Evolutionary conservation across 164 flowering plant genomes (phyloP), one percentile per base, ranked within the genome.

Genomic region (Paratinospora sagittata): DNA sequence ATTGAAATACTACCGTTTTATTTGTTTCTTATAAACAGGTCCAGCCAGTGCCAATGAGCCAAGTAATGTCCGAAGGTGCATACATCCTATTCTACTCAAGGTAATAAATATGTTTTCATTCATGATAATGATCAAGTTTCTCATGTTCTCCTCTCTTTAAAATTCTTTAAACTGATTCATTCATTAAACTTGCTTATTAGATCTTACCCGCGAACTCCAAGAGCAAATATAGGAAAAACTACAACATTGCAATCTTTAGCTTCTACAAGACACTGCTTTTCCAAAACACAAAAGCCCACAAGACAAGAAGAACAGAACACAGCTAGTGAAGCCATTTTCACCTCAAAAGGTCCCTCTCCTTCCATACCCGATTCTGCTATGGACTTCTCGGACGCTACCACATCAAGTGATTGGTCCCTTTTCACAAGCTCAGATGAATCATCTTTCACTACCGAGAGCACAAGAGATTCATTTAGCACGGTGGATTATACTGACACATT

Each of bases 1-100:
- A 13, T 71, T 65, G 34, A 8, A 6, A 19, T 21, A 36, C 64
- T 26, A n/a, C n/a, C n/a, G n/a, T 45, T 41, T 8, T 69, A 36
- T 58, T 68, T 19, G 24, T n/a, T 63, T 16, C 30, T 66, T 12
- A 6, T 73, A 67, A 27, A 78, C 84, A 91, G 97, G 91, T 91
- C 45, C 91, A 84, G 65, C 91, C 86, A 55, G 97, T 89, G 70
- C 71, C 83, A 13, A 72, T 81, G 78, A 84, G 82, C 78, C 92
- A 85, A 74, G 97, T 91, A 69, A 88, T 91, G 94, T 89, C 95
- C 16, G 93, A 91, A 85, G 97, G 88, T 72, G 95, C 97, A 76
- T 91, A 91, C 78, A 87, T 91, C 60, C 81, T 91, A 70, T 91
- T 89, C 66, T 91, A 91, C 81, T 85, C 82, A 68, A 89, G 97